These are phyloP conservation scores for Pleodorina starrii DNA, from an alignment of 139 green algal genomes.

Conservation along the genomic window DNA sequence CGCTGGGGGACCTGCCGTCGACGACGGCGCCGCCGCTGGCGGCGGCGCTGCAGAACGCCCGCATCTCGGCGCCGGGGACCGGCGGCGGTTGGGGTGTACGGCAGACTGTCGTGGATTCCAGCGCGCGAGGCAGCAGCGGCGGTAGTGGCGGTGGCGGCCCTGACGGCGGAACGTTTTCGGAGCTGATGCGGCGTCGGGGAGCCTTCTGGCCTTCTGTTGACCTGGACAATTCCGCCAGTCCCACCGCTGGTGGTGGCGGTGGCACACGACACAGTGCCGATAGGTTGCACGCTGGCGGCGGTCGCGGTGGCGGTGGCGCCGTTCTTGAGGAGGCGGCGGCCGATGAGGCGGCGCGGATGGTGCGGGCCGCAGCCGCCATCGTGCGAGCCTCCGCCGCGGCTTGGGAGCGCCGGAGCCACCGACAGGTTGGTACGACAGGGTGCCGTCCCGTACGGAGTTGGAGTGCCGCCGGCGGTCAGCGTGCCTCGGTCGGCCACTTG, in stretches of 20 bases:
- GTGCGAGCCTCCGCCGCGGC: background rate
- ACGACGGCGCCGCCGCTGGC: background rate
- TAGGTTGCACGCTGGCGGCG: background rate
- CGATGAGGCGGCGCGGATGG: background rate
- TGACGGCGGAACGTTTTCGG: background rate
- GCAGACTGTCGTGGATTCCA: no score
- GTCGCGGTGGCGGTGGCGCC: background rate
- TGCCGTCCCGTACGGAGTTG: no score
- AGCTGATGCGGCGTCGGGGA: background rate
- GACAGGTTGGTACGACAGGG: background rate
- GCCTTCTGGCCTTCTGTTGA: background rate
- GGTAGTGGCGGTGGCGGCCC: background rate
- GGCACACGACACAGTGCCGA: no score
- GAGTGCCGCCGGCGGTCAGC: no score
- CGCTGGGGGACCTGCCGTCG: no score
- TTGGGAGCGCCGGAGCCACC: background rate
- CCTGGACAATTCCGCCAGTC: background rate
- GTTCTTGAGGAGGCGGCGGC: no score
- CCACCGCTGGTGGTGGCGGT: background rate
- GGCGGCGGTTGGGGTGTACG: background rate
- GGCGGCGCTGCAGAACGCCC: background rate
- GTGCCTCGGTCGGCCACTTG: no score
- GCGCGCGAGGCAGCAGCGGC: background rate
- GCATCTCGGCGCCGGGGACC: background rate
- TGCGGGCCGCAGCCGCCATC: background rate